Base-by-base conservation (phyloP, 495 filamentous ascomycete species). In the Letharia columbiana region DNA sequence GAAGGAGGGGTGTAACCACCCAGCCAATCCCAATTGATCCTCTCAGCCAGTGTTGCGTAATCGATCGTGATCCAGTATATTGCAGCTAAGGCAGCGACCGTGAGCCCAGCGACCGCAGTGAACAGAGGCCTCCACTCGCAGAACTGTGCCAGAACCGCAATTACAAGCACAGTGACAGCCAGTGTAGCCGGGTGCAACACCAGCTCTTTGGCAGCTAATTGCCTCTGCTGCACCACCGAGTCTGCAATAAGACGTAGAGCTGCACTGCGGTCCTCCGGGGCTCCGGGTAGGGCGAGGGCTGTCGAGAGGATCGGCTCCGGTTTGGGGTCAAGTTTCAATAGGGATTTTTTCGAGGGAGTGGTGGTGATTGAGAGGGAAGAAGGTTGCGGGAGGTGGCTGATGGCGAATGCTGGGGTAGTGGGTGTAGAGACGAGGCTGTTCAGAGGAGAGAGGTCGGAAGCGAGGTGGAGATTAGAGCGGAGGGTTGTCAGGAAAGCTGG, bases 171-270 rank as follows among this genome's bases (percentile, higher is more conserved):
- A 39, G 78, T 73, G 3, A 73, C 54, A 1, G 78, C 70, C 0
- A 85, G 72, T 50, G 73, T 73, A 42, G 79, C 50, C 0, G 83
- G 82, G 69, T 85, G 79, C 66, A 78, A 77, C 49, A 90, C 74
- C 11, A 91, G 70, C 59, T 78, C 70, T 11, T 70, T 71, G 17
- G 80, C 76, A n/a, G 86, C 80, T 9, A 75, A 37, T 70, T 86
- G 81, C 35, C 85, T 82, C 69, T 89, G 86, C 68, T 90, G 85
- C 18, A 85, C 84, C 61, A 91, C 77, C 49, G 81, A 82, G 73
- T 84, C 78, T 17, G 84, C 76, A 64, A 87, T 75, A 13, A 87
- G 79, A 44, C 75, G 75, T 23, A 86, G 75, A 8, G 81, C 77
- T 18, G 77, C 67, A 47, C 77, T 69, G 56, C 75, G 73, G 64